These are phyloP conservation scores for Hanseniaspora meyeri DNA, from an alignment of 805 yeast species.

Conservation along the genomic window DNA sequence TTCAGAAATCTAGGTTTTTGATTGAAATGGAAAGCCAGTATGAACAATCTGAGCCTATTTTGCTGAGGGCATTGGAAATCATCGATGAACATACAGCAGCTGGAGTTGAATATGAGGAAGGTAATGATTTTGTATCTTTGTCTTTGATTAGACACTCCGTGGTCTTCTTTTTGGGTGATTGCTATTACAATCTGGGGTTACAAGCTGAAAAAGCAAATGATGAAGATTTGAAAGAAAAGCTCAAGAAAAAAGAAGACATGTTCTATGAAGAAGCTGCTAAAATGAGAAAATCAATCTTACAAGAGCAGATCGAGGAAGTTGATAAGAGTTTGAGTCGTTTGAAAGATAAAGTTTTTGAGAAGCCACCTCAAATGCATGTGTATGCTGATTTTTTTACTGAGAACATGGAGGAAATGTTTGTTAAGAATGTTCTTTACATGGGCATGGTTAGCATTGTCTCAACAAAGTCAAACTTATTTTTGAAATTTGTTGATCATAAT, in stretches of 20 bases:
- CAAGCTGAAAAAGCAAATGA: constrained; percentile 3
- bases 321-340: constrained; percentile 15
- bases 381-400: constrained; percentile 8
- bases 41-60: constrained; percentile 35
- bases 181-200: constrained; percentile 10
- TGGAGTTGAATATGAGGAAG: constrained; percentile 20
- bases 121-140: constrained; percentile 15
- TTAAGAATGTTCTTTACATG: constrained; percentile 14
- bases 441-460: background rate
- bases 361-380: background rate
- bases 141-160: background rate
- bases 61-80: constrained; percentile 28
- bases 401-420: constrained; percentile 11
- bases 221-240: constrained; percentile 18
- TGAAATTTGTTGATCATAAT: constrained; percentile 16
- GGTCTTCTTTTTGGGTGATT: constrained; percentile 9
- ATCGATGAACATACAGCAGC: constrained; percentile 16
- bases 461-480: background rate
- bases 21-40: constrained; percentile 48
- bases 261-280: constrained; percentile 50
- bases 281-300: constrained; percentile 37
- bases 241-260: constrained; percentile 15
- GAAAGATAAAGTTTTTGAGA: constrained; percentile 16
- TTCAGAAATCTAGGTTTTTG: constrained; percentile 56
- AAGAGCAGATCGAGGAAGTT: constrained; percentile 9